Evolutionary conservation across 192 early-diverging fungal species (phyloP).

Genomic region (Coemansia sp.): DNA sequence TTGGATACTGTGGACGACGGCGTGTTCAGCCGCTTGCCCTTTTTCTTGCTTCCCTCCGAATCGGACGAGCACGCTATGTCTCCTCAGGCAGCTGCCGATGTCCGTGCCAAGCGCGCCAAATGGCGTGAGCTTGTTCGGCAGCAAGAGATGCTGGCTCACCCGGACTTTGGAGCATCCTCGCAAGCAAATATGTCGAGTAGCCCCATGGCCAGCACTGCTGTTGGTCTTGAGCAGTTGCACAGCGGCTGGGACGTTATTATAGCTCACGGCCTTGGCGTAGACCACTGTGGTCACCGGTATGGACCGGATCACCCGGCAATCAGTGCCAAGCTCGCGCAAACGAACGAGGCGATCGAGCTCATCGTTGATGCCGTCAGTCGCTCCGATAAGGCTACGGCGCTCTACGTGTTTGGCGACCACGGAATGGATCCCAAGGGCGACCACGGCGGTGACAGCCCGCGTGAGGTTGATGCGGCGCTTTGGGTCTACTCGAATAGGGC

Average conservation of each 20-base stretch:
- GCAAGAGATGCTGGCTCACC: constrained; percentile 27
- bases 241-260: constrained; percentile 75
- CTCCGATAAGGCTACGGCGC: constrained; percentile 64
- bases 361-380: constrained; percentile 63
- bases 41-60: constrained; percentile 33
- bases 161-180: constrained; percentile 15
- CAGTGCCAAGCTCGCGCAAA: constrained; percentile 79
- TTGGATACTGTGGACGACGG: constrained; percentile 92
- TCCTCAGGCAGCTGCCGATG: not conserved
- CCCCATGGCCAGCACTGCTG: constrained; percentile 23
- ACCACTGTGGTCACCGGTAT: constrained; percentile 93
- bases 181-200: not conserved
- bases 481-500: constrained; percentile 71
- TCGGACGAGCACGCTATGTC: not conserved
- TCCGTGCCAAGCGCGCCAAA: constrained; percentile 9
- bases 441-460: constrained; percentile 92
- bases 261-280: constrained; percentile 93
- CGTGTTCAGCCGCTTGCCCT: constrained; percentile 63
- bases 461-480: constrained; percentile 83
- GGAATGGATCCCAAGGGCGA: constrained; percentile 96
- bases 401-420: constrained; percentile 94
- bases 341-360: constrained; percentile 73
- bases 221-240: constrained; percentile 28
- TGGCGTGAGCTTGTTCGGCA: constrained; percentile 41
- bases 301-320: constrained; percentile 86